Evolutionary conservation across 768 basidiomycete genomes (phyloP).

Genomic region (Antrodiella citrinella): DNA sequence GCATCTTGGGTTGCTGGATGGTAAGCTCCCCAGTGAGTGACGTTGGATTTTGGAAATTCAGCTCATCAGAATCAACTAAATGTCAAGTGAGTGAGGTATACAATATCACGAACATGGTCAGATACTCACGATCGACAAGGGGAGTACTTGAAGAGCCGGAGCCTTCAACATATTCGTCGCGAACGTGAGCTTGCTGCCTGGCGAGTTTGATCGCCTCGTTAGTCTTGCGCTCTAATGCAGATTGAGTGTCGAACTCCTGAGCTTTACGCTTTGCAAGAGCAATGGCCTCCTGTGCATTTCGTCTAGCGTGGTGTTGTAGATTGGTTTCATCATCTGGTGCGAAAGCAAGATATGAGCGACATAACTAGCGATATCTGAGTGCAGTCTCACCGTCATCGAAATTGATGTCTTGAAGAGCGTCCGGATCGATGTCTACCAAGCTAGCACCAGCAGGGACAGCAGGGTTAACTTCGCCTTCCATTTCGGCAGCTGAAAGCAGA

Average conservation of each 20-base stretch:
- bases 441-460: constrained; percentile 50
- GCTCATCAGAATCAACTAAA: constrained; percentile 88
- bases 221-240: constrained; percentile 73
- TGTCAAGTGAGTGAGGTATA: not conserved
- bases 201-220: constrained; percentile 69
- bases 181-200: constrained; percentile 40
- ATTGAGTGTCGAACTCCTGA: constrained; percentile 75
- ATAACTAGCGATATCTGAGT: not conserved
- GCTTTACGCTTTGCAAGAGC: constrained; percentile 72
- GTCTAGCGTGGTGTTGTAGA: constrained; percentile 73
- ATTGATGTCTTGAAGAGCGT: constrained; percentile 63
- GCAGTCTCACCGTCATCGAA: constrained; percentile 75
- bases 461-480: constrained; percentile 51
- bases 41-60: constrained; percentile 99
- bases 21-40: constrained; percentile 78
- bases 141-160: constrained; percentile 27
- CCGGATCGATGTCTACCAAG: constrained; percentile 44
- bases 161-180: constrained; percentile 32
- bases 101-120: not conserved
- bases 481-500: constrained; percentile 54
- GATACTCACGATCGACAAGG: constrained; percentile 63
- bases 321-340: constrained; percentile 77
- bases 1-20: constrained; percentile 89
- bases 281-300: constrained; percentile 88
- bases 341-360: no score